Evolutionary conservation across 257 asterid genomes (phyloP).

Genomic region (Haberlea rhodopensis): DNA sequence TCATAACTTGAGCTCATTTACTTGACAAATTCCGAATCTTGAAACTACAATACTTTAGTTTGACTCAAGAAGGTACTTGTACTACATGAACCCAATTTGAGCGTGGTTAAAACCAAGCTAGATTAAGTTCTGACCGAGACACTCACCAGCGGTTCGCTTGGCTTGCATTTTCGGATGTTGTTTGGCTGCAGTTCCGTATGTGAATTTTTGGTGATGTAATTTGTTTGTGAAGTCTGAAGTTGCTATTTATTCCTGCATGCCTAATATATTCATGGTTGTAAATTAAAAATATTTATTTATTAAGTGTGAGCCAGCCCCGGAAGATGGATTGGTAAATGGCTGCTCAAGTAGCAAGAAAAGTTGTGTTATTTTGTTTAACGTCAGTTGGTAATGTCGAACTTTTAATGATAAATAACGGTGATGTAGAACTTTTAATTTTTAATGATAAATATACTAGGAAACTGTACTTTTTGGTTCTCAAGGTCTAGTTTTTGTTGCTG

Average conservation of each 20-base stretch:
- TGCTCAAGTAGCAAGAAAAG: not conserved
- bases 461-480: not conserved
- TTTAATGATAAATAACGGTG: too few relatives aligned
- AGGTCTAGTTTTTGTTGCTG: too few relatives aligned
- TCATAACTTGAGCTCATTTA: not conserved
- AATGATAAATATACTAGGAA: not conserved
- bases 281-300: constrained; percentile 1
- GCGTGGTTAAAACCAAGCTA: not conserved
- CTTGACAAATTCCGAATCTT: not conserved
- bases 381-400: not conserved
- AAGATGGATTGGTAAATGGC: constrained; percentile 5
- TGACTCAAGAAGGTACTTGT: not conserved
- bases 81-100: not conserved
- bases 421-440: too few relatives aligned
- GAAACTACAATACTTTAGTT: not conserved
- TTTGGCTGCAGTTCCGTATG: not conserved
- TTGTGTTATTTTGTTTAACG: not conserved
- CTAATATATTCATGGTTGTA: not conserved
- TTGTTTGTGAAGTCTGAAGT: not conserved
- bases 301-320: not conserved
- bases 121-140: not conserved
- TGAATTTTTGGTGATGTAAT: too few relatives aligned
- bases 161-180: not conserved
- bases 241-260: not conserved
- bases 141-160: not conserved